Percentiles rank a stretch among this genome's conserved stretches.
Conservation (phyloP, 2,329 filamentous ascomycete genomes). For the Coniochaeta sp. region DNA sequence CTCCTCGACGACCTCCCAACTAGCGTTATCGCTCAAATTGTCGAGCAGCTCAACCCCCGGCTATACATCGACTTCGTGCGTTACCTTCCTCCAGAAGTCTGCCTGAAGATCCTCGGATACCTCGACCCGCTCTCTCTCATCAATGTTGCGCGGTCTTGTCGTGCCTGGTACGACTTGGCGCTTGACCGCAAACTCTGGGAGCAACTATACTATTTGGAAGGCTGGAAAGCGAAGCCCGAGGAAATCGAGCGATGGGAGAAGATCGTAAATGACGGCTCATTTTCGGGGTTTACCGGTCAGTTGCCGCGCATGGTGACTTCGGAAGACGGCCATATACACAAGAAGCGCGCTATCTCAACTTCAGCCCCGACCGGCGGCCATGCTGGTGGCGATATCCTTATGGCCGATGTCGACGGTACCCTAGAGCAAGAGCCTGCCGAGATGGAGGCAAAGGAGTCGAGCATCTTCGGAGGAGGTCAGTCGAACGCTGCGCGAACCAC, state of each 20-base stretch:
- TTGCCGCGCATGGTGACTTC: constrained; percentile 32
- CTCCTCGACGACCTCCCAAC: constrained; percentile 74
- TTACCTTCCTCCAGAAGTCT: constrained; percentile 83
- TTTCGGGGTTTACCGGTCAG: constrained; percentile 23
- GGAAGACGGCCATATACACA: constrained; percentile 44
- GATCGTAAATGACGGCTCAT: constrained; percentile 38
- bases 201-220: constrained; percentile 72
- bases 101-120: constrained; percentile 80
- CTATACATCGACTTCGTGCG: constrained; percentile 89
- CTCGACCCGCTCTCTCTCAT: constrained; percentile 77
- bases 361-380: constrained; percentile 24
- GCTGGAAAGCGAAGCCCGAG: constrained; percentile 66
- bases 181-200: constrained; percentile 85
- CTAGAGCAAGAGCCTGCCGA: constrained; percentile 16
- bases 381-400: constrained; percentile 37
- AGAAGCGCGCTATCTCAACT: constrained; percentile 45
- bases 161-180: constrained; percentile 73
- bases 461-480: constrained; percentile 24
- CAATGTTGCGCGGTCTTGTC: constrained; percentile 69
- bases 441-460: constrained; percentile 13
- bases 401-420: constrained; percentile 25
- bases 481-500: constrained; percentile 1
- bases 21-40: constrained; percentile 70
- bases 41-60: constrained; percentile 71
- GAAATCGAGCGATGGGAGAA: constrained; percentile 64